Base-by-base conservation (phyloP, 2,329 filamentous ascomycete genomes). In the Claviceps digitariae region DNA sequence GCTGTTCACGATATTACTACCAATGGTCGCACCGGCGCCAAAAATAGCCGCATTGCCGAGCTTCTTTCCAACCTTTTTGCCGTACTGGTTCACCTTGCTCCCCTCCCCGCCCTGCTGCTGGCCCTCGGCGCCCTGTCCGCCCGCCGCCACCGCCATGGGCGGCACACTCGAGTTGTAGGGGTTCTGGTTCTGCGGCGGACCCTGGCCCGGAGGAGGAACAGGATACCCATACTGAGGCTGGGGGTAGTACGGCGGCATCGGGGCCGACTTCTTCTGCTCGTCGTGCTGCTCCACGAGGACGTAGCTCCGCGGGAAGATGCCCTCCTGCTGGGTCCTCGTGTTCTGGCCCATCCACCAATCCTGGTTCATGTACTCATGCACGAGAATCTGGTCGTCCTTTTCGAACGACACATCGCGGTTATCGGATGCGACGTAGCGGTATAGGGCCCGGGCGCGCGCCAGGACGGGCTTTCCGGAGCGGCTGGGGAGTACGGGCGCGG, bases 31-130 rank as follows among this genome's bases (percentile, higher is more conserved):
- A 69, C 91, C 90, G 48, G 91, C 91, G 67, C 91, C 91, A 63
- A 95, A 95, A 60, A 96, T 89, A 29, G 90, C 89, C 46, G 78
- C 77, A 61, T 83, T 83, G 7, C 91, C 91, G 46, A 74, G 61
- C 76, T 96, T 97, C 81, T 94, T 95, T 60, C 91, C 90, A 69
- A 96, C 87, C 73, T 96, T 96, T 82, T 95, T 95, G 53, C 88
- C 90, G 53, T 83, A 79, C 69, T 88, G 77, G 57, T 82, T 77
- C 17, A 83, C 73, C 73, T 93, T 93, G 58, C 59, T 60, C 65
- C 73, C 72, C 36, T 73, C 74, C 13, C 72, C 72, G 36, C 66
- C 62, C 20, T 69, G 71, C 40, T 66, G 62, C 20, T 69, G 71
- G 61, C 66, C 72, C 25, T 52, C 47, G 1, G 51, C 38, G n/a